phyloP scores from a whole-genome alignment of 805 yeast genomes.

The Candida ficus region DNA sequence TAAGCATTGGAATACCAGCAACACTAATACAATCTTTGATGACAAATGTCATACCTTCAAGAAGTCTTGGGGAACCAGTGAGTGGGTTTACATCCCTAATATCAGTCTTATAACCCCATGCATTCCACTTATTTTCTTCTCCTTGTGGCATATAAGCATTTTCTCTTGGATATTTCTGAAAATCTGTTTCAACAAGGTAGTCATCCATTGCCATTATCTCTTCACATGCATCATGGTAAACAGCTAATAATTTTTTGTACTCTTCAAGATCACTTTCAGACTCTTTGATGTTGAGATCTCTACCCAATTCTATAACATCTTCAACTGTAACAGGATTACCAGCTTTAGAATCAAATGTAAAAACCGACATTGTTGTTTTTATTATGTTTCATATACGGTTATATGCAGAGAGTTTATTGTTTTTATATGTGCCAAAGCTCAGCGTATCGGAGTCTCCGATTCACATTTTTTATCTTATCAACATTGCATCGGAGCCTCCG shows the following conservation, averaged over 20 bases:
- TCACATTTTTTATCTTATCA: too few relatives aligned
- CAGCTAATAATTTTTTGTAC: slow-evolving; percentile 1
- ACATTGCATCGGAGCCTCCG: too few relatives aligned
- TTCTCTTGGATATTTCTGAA: slow-evolving; percentile 1
- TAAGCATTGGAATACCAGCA: slow-evolving; percentile 4
- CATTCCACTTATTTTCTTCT: slow-evolving; percentile 2
- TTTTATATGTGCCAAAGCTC: background rate
- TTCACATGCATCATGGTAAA: slow-evolving; percentile 2
- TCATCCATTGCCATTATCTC: slow-evolving; percentile 6
- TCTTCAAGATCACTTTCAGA: background rate
- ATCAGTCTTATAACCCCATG: slow-evolving; percentile 4
- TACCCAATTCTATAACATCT: background rate
- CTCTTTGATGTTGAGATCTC: background rate
- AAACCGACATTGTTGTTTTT: slow-evolving; percentile 5
- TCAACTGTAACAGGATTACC: slow-evolving; percentile 1
- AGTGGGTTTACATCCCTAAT: background rate
- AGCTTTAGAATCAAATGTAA: slow-evolving; percentile 1
- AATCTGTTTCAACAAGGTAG: background rate
- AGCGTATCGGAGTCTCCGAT: background rate
- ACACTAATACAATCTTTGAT: slow-evolving; percentile 2
- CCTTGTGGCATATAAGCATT: slow-evolving; percentile 1
- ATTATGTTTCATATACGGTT: too few relatives aligned
- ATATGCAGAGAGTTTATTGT: background rate
- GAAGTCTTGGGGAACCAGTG: background rate
- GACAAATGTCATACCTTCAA: background rate